Conservation (phyloP, 495 filamentous ascomycete species). For the Penicillium lividum region DNA sequence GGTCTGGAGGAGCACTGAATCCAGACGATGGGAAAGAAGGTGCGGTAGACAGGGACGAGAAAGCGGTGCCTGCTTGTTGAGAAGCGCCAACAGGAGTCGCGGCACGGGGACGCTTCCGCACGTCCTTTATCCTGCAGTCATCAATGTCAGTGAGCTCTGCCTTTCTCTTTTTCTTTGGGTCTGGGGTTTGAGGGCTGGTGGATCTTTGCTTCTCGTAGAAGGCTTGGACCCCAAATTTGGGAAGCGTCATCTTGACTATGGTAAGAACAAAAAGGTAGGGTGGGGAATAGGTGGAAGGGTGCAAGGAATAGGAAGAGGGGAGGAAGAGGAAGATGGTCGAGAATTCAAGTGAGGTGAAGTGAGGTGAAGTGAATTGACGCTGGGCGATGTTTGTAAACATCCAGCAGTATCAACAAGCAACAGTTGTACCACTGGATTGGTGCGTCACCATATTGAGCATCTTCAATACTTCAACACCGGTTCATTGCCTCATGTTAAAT, state of each 20-base stretch:
- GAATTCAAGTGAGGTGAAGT: conserved; percentile 3
- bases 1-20: conserved; percentile 32
- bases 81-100: conserved; percentile 18
- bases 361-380: background rate
- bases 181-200: background rate
- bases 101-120: conserved; percentile 34
- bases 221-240: background rate
- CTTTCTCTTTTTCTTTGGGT: background rate
- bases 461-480: background rate
- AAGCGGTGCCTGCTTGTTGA: conserved; percentile 20
- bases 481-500: background rate
- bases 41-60: conserved; percentile 28
- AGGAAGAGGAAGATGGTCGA: background rate
- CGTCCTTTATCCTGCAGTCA: conserved; percentile 36
- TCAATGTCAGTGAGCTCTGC: conserved; percentile 2
- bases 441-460: background rate
- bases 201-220: background rate
- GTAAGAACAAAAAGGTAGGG: too few species aligned
- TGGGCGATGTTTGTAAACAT: background rate
- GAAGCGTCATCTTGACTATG: background rate
- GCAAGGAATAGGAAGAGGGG: conserved; percentile 3
- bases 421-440: background rate
- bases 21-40: conserved; percentile 32
- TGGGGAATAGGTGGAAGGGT: background rate
- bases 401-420: background rate